Evolutionary conservation across 441 rosid species (phyloP), one percentile per base, ranked within the genome.

Genomic region (Jatropha multifida): DNA sequence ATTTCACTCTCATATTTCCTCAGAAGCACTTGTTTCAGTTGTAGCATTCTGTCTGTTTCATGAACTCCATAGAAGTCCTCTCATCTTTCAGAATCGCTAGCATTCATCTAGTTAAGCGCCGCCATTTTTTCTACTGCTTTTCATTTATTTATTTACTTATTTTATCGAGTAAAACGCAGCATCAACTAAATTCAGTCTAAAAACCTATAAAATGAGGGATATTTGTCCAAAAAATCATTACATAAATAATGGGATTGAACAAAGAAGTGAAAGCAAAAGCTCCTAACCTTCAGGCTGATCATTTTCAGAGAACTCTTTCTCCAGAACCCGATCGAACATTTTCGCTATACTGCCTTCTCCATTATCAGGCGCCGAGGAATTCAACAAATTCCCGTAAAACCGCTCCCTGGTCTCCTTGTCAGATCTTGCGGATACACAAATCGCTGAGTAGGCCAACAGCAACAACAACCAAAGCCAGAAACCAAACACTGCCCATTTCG

Each of bases 321-420:
- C 91, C 17, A 96, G 90, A 73, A 94, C 98, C 38, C 88, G 89
- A 85, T 94, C 97, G 86, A 96, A 94, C 89, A 96, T 96, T 85
- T 91, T 78, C 26, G 98, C 98, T 56, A 96, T 91, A 74, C 94
- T 94, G 12, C 90, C 94, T 55, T 89, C 97, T 1, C 87, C 90
- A 15, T 83, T 76, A 15, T 75, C 90, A 7, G 96, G 86, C 5
- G 86, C 89, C 66, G 97, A 83, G 0, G 92, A 86, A 86, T 94
- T 96, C 48, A 90, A 74, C 42, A 96, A 76, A 76, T 84, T 89
- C 18, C 99, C 99, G 80, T 96, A 96, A 86, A 96, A 96, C 81
- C 97, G 83, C 78, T 91, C 91, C 55, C 98, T 83, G 17, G 73
- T 88, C 74, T 96, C 98, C 83, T 88, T 63, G 77, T 96, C 98